Evolutionary conservation across 2,329 filamentous ascomycete genomes (phyloP).

Genomic region (Colletotrichum phormii): DNA sequence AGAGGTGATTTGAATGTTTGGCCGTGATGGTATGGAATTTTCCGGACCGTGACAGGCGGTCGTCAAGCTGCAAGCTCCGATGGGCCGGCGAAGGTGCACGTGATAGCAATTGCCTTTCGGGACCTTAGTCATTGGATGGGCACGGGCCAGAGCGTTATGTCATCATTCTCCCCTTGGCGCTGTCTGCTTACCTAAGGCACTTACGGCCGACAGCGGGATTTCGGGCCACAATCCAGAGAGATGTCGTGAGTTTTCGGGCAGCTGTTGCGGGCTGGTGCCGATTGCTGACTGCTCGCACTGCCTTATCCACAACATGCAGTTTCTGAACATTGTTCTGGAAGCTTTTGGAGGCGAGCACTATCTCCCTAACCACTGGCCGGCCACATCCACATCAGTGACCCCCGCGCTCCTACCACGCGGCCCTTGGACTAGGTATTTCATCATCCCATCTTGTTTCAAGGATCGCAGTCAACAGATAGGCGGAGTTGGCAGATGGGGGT

Average conservation of each 20-base stretch:
- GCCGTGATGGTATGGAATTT: constrained; percentile 39
- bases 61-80: constrained; percentile 37
- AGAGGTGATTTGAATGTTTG: constrained; percentile 33
- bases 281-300: background rate
- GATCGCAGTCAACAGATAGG: constrained; percentile 4
- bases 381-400: constrained; percentile 2
- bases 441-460: constrained; percentile 29
- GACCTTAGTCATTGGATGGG: background rate
- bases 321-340: constrained; percentile 8
- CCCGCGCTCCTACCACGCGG: constrained; percentile 4
- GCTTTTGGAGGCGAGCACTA: constrained; percentile 15
- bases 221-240: background rate
- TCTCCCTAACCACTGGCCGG: constrained; percentile 7
- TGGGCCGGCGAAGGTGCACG: constrained; percentile 31
- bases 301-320: background rate
- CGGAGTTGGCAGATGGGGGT: background rate
- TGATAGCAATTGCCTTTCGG: background rate
- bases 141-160: background rate
- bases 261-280: background rate
- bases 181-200: background rate
- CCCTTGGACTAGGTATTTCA: constrained; percentile 11
- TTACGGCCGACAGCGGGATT: background rate
- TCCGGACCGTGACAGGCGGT: constrained; percentile 35
- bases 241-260: background rate
- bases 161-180: background rate